Evolutionary conservation across 1,284 basidiomycete genomes (phyloP), one percentile per base, ranked within the genome.

Genomic region (Ceratobasidium sp.): DNA sequence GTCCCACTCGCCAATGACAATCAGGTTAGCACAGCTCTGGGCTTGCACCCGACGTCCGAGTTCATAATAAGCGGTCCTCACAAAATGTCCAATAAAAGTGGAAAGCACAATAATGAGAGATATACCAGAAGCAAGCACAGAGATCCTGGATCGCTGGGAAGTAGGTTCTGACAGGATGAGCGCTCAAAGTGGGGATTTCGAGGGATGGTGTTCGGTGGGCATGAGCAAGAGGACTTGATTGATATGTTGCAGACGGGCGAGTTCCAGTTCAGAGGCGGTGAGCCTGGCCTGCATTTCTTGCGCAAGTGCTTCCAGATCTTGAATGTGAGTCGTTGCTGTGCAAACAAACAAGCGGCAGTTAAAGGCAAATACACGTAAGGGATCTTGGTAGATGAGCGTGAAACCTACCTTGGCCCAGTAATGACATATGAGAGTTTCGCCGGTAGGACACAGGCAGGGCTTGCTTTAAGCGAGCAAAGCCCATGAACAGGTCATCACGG

Each of bases 341-440:
- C 9, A 24, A 61, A 64, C 31, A 73, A n/a, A n/a, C n/a, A 66
- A 62, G 68, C 27, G 64, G 56, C 59, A 74, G 73, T 46, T 14
- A 49, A 49, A 24, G n/a, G 46, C 29, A 22, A 43, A 49, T 63
- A n/a, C 61, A n/a, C 43, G n/a, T n/a, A n/a, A 63, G 34, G 61
- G 61, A 63, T 43, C 43, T 63, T 43, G 61, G 62, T 64, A 37
- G 46, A 62, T 46, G 19, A 16, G 75, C 43, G 54, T 58, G n/a
- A 68, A 39, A 85, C 87, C 76, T 79, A 94, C 93, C 92, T 79
- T 93, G 89, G 80, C 95, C 93, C 79, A 96, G 88, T 75, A 95
- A 84, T 75, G 89, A 91, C 74, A 93, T 91, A 84, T 96, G 95
- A 87, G 91, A 93, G n/a, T 90, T 89, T 85, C 94, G 92, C 86